These are phyloP conservation scores for Cryptococcus sp. DNA, from an alignment of 1,284 basidiomycete genomes.

Conservation along the genomic window DNA sequence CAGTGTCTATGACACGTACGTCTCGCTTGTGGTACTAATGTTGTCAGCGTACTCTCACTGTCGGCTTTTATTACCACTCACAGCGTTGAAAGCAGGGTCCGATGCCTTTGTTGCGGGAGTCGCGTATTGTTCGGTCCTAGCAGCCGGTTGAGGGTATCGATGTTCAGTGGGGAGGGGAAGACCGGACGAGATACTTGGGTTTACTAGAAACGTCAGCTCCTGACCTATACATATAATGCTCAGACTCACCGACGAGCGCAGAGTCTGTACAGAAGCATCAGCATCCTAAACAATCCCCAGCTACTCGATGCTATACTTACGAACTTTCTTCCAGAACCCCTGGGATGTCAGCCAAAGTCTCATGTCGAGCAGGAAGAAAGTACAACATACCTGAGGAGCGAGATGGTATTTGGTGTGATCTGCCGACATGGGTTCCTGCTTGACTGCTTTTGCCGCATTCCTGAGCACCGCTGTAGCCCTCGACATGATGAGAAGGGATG, in stretches of 20 bases:
- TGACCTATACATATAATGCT: neutral
- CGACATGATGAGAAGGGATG: constrained; percentile 10
- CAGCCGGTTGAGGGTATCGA: constrained; percentile 79
- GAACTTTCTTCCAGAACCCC: constrained; percentile 90
- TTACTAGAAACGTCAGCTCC: constrained; percentile 48
- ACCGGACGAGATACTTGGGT: constrained; percentile 86
- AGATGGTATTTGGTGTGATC: constrained; percentile 84
- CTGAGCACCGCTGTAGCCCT: constrained; percentile 27
- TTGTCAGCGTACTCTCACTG: constrained; percentile 12
- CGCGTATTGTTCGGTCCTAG: constrained; percentile 75
- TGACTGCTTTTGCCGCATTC: constrained; percentile 31
- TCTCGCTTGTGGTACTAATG: constrained; percentile 82
- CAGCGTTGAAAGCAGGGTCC: constrained; percentile 42
- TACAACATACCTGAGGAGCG: constrained; percentile 57
- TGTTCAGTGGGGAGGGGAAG: constrained; percentile 69
- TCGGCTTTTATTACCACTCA: constrained; percentile 4
- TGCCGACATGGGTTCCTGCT: constrained; percentile 50
- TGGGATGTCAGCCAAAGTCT: constrained; percentile 13
- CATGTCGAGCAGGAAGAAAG: neutral
- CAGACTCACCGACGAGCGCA: constrained; percentile 65
- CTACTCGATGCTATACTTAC: constrained; percentile 51
- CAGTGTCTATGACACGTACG: constrained; percentile 47
- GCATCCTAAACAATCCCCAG: neutral
- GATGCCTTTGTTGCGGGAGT: constrained; percentile 81
- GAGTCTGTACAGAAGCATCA: constrained; percentile 56